Evolutionary conservation across 2,329 filamentous ascomycete species (phyloP), one percentile per base, ranked within the genome.

Genomic region (Paecilomyces niveus): DNA sequence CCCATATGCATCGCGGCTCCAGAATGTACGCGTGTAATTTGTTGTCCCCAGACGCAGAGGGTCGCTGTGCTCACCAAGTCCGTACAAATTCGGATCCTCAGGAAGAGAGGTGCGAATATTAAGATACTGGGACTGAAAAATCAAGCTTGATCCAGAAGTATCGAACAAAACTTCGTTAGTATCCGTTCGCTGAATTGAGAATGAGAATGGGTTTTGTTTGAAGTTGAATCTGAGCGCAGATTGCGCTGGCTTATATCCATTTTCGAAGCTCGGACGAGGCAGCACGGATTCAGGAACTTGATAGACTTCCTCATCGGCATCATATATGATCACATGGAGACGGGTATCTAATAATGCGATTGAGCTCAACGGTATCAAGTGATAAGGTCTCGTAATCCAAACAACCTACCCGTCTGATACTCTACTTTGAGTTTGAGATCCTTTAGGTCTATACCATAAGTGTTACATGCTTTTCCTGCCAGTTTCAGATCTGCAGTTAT

Each of bases 91-190:
- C 0, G 89, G 88, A 56, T 85, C 78, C 0, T 83, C 72, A 0
- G 90, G 89, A 10, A 94, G 78, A 60, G 79, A 83, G 1, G 89
- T 92, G 51, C 88, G 82, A 59, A 93, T 78, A 21, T 86, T 84
- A 24, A 94, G 73, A 66, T 91, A 94, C 71, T 94, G 89, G 10
- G 84, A 85, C 74, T 94, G 87, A 65, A 92, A 94, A 51, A 94
- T 78, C 10, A 94, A 75, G 8, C 80, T 78, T 3, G 83, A 82
- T 0, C 81, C 86, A 0, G 85, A 84, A 0, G 88, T 89, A 65
- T 92, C 86, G 69, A 91, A 90, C 9, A 91, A 66, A 0, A 74
- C 68, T 57, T 77, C 69, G 8, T 70, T 59, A 18, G 59, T 63
- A 9, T 57, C 61, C 13, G 58, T 67, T 53, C 74, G 70, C 11